A percentile compares a stretch with the other conserved stretches of the same genome.
phyloP scores from a whole-genome alignment of 139 green algal genomes.

The Tetradesmus lagerheimii region DNA sequence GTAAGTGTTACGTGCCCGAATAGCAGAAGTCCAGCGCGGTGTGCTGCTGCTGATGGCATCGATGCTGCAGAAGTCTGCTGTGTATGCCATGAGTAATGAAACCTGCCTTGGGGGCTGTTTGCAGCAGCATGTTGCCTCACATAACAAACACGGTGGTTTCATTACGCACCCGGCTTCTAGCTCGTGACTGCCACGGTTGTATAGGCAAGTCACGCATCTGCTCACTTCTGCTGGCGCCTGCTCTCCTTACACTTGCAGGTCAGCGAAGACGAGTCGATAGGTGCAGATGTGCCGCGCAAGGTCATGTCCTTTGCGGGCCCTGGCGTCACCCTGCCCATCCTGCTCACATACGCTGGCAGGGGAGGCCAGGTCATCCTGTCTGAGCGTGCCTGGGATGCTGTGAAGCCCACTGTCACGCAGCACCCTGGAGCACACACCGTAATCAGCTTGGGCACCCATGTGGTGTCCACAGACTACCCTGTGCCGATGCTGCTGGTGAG shows the following conservation, averaged over 20 bases:
- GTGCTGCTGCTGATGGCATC: too few relatives aligned
- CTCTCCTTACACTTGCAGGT: neutral
- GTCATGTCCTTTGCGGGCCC: conserved; percentile 48
- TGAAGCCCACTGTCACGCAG: conserved; percentile 60
- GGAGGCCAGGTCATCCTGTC: conserved; percentile 84
- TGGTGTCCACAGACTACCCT: conserved; percentile 58
- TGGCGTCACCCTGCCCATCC: conserved; percentile 57
- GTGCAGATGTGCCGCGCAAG: neutral
- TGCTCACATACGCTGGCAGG: conserved; percentile 58
- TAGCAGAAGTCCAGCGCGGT: too few relatives aligned
- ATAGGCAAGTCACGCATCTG: neutral
- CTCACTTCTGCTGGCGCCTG: neutral
- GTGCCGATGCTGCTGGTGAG: conserved; percentile 64
- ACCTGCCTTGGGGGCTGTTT: too few relatives aligned
- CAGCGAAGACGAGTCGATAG: neutral
- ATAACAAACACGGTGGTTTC: too few relatives aligned
- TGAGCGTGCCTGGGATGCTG: conserved; percentile 76
- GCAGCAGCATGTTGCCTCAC: too few relatives aligned
- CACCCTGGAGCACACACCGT: conserved; percentile 49
- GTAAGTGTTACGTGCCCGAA: neutral
- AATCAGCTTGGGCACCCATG: conserved; percentile 80
- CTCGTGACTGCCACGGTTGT: too few relatives aligned
- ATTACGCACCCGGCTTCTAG: too few relatives aligned
- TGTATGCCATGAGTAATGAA: too few relatives aligned
- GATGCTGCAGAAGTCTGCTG: too few relatives aligned